These are phyloP conservation scores for Ascochyta clinopodiicola DNA, from an alignment of 2,329 filamentous ascomycete genomes.

Conservation along the genomic window DNA sequence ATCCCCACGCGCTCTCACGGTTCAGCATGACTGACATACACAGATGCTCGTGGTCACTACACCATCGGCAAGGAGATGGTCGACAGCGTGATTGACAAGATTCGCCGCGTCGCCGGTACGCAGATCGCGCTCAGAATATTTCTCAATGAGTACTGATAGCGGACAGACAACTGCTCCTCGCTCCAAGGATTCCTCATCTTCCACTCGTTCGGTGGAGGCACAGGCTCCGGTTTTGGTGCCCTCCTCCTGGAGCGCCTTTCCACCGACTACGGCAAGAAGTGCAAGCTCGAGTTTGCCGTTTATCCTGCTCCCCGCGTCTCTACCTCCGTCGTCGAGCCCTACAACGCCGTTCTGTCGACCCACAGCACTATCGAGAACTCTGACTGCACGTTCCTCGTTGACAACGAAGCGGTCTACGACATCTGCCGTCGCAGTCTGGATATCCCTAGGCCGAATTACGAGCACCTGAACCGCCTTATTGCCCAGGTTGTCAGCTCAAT, in stretches of 20 bases:
- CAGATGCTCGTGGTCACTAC: slow-evolving; percentile 75
- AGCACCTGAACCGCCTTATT: slow-evolving; percentile 76
- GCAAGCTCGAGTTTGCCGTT: slow-evolving; percentile 76
- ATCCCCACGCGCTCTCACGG: not conserved
- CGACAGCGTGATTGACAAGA: slow-evolving; percentile 71
- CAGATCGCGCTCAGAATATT: not conserved
- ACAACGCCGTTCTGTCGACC: slow-evolving; percentile 75
- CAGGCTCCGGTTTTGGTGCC: slow-evolving; percentile 74
- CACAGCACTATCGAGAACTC: slow-evolving; percentile 80
- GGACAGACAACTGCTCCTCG: slow-evolving; percentile 72
- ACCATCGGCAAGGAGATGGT: slow-evolving; percentile 80
- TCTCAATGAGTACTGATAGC: slow-evolving; percentile 20
- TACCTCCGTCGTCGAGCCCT: slow-evolving; percentile 74
- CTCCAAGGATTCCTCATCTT: slow-evolving; percentile 78
- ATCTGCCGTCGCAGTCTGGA: slow-evolving; percentile 76
- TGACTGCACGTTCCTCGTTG: slow-evolving; percentile 79
- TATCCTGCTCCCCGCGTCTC: slow-evolving; percentile 75
- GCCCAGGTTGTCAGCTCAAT: slow-evolving; percentile 78
- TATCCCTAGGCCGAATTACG: slow-evolving; percentile 71
- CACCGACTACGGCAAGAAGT: slow-evolving; percentile 79
- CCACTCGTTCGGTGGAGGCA: slow-evolving; percentile 77
- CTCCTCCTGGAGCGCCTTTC: slow-evolving; percentile 75
- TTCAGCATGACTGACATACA: slow-evolving; percentile 22
- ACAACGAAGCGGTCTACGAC: slow-evolving; percentile 78
- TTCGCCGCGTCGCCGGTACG: slow-evolving; percentile 72